Evolutionary conservation across 495 filamentous ascomycete genomes (phyloP), one percentile per base, ranked within the genome.

Genomic region (Pseudoneurospora amorphoporcata): DNA sequence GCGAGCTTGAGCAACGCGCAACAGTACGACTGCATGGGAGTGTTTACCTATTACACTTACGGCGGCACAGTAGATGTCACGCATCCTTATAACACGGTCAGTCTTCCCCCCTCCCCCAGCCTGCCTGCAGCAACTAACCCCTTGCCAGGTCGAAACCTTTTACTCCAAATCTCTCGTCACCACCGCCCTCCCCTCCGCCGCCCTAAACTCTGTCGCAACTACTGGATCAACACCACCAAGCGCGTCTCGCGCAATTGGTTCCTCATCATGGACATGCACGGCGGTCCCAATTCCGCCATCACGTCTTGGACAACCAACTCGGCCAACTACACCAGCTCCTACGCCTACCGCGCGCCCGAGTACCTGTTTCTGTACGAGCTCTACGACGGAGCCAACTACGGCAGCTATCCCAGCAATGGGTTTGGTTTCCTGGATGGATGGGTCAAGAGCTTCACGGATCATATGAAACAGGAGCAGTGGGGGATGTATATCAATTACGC

Each of bases 401-500:
- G 78, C 3, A 71, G 69, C 8, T 77, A 81, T 43, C 78, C 81
- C 12, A 77, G 76, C 68, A 75, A 78, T 19, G 83, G 79, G 2
- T 77, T 81, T 42, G 72, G 75, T 16, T 81, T 85, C 68, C 75
- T 84, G 8, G 75, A 84, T 61, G 81, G 77, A 72, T 84, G 81
- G 81, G 77, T 83, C 39, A 74, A 79, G 72, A 70, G 75, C 39
- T 82, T 82, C 68, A 82, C 79, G 6, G 73, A 75, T 35, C 74
- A 75, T 19, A 41, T 84, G 47, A 53, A 73, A 8, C 70, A 69
- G 38, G 70, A 72, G 3, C 79, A 84, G 68, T 80, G 82, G 81
- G 83, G 80, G 72, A 84, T 84, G 83, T 85, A 84, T 73, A 79
- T 84, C 77, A 85, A 85, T 75, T 85, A 85, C 69, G 82, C 81